Percentiles rank a stretch among this genome's conserved stretches.
phyloP scores from a whole-genome alignment of 2,329 filamentous ascomycete species.

The Fusarium sp. region DNA sequence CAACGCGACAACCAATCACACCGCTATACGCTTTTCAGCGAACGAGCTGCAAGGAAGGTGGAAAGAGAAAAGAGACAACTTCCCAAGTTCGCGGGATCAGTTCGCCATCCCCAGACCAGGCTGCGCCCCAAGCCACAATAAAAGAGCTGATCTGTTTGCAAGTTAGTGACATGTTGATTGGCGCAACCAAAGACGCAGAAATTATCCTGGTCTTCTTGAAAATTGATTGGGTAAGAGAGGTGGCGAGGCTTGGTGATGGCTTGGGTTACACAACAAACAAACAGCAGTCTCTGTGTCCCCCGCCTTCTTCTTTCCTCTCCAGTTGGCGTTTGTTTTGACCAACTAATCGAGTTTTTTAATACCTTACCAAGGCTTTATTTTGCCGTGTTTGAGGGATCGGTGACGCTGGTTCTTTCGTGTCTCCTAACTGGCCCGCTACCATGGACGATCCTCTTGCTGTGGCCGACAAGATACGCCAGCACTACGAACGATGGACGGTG shows the following conservation, averaged over 20 bases:
- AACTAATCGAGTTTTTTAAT: background rate
- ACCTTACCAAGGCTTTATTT: too few relatives aligned
- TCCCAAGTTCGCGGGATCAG: background rate
- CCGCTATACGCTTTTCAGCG: background rate
- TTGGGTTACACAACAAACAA: background rate
- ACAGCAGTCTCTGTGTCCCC: background rate
- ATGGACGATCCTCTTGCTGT: background rate
- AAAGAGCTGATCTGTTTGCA: background rate
- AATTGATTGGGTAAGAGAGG: background rate
- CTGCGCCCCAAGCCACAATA: background rate
- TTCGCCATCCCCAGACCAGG: background rate
- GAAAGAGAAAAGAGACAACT: background rate
- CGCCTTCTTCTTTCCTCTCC: background rate
- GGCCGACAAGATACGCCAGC: background rate
- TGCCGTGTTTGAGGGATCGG: background rate
- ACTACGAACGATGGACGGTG: background rate
- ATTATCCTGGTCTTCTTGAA: background rate
- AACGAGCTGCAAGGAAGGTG: background rate
- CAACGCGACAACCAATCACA: background rate
- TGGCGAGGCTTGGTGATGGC: background rate
- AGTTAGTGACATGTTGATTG: background rate
- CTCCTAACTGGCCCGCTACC: background rate
- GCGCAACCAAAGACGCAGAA: background rate
- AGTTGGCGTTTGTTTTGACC: background rate
- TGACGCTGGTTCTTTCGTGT: background rate